Conservation (phyloP, 148 eudicot species). For the Cornus florida region DNA sequence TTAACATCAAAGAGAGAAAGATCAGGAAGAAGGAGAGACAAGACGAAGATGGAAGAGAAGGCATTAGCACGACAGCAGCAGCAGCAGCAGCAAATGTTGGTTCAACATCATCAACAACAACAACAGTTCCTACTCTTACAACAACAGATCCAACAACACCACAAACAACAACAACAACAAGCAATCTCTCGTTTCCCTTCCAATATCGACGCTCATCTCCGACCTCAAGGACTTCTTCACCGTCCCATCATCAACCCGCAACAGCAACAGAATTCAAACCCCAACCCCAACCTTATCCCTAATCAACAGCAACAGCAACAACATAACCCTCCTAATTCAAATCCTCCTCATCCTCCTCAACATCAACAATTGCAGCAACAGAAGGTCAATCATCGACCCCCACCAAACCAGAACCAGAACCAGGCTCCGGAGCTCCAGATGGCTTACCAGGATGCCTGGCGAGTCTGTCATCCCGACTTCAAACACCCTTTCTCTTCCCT, state of each 20-base stretch:
- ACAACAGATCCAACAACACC: conserved; percentile 26
- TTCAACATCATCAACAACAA: conserved; percentile 44
- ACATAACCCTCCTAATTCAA: conserved; percentile 24
- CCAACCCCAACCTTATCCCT: conserved; percentile 33
- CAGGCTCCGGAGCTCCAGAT: conserved; percentile 59
- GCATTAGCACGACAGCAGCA: too few relatives aligned
- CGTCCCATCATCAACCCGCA: conserved; percentile 17
- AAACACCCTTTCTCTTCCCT: conserved; percentile 84
- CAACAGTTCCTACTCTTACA: conserved; percentile 22
- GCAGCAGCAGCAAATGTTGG: conserved; percentile 14
- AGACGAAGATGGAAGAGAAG: too few relatives aligned
- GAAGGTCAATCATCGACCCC: conserved; percentile 21
- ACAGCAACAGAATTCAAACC: conserved; percentile 17
- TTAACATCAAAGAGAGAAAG: too few relatives aligned
- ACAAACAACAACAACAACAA: conserved; percentile 40
- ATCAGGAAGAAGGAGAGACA: too few relatives aligned
- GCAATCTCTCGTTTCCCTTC: conserved; percentile 74
- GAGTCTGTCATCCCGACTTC: conserved; percentile 87
- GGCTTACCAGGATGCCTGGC: conserved; percentile 95
- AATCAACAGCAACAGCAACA: conserved; percentile 24
- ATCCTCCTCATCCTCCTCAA: conserved; percentile 12
- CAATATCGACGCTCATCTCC: conserved; percentile 69
- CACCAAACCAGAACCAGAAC: conserved; percentile 25
- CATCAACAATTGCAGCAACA: conserved; percentile 27
- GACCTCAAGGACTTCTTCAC: conserved; percentile 39